Percentiles rank a stretch among this genome's conserved stretches.
Conservation (phyloP, 352 stramenopile genomes). For the Globisporangium abappressorium region DNA sequence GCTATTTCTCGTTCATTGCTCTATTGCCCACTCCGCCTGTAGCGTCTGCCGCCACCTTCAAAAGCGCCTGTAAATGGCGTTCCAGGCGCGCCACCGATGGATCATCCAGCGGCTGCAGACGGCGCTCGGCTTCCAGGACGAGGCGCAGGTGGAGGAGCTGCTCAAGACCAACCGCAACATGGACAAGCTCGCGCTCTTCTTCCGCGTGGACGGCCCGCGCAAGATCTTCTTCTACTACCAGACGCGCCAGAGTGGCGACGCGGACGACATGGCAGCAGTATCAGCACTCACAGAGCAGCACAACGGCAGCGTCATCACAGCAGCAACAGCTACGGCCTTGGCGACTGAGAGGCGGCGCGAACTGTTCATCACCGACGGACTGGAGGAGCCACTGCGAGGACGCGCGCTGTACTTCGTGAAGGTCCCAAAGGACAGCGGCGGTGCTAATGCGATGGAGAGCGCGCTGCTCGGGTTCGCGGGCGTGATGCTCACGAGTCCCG, state of each 20-base stretch:
- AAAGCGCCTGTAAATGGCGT: conserved; percentile 47
- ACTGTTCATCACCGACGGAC: conserved; percentile 82
- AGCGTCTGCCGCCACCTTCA: not conserved
- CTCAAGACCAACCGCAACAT: conserved; percentile 80
- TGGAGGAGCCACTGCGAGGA: conserved; percentile 58
- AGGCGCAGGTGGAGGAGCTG: conserved; percentile 74
- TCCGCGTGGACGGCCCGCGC: conserved; percentile 55
- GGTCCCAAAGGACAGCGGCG: conserved; percentile 27
- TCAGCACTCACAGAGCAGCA: not conserved
- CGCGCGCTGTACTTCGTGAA: conserved; percentile 82
- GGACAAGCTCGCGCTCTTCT: conserved; percentile 71
- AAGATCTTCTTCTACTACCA: conserved; percentile 87
- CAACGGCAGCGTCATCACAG: not conserved
- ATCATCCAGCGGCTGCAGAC: conserved; percentile 82
- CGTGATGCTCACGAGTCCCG: conserved; percentile 3
- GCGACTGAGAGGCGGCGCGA: conserved; percentile 34
- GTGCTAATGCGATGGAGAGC: not conserved
- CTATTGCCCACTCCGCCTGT: not conserved
- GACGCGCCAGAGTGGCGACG: conserved; percentile 20
- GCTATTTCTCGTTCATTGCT: not conserved
- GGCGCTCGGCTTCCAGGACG: conserved; percentile 67
- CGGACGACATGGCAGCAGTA: conserved; percentile 4
- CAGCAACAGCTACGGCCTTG: conserved; percentile 2
- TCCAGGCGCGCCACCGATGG: conserved; percentile 83
- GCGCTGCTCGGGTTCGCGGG: conserved; percentile 3